These are phyloP conservation scores for Myxozyma geophila DNA, from an alignment of 805 yeast species.

Conservation along the genomic window DNA sequence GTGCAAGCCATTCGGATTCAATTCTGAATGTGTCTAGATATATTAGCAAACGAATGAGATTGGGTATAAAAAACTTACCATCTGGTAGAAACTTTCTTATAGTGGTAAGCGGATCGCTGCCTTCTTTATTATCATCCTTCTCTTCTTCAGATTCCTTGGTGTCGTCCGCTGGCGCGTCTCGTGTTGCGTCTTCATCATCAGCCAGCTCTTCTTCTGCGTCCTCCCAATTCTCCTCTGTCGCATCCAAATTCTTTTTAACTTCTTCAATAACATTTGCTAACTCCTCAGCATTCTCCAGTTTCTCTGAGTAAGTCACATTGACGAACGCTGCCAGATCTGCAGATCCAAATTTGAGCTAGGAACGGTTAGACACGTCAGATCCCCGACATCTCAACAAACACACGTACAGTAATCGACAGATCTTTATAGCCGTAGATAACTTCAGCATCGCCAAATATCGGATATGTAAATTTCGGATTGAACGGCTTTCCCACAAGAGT, in stretches of 20 bases:
- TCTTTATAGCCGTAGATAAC: constrained; percentile 82
- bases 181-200: constrained; percentile 2
- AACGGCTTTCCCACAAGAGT: constrained; percentile 48
- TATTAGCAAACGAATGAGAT: not conserved
- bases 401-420: constrained; percentile 58
- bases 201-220: constrained; percentile 23
- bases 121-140: constrained; percentile 7
- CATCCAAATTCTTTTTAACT: constrained; percentile 12
- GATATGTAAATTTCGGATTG: constrained; percentile 83
- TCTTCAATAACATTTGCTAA: constrained; percentile 23
- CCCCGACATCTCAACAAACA: not conserved
- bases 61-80: constrained; percentile 42
- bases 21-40: constrained; percentile 57
- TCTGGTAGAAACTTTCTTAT: constrained; percentile 64
- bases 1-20: constrained; percentile 62
- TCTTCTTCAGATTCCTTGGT: not conserved
- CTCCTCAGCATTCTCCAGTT: constrained; percentile 46
- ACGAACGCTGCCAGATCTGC: constrained; percentile 74
- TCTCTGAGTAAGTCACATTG: constrained; percentile 59
- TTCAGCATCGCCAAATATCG: constrained; percentile 91
- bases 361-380: not conserved
- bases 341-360: constrained; percentile 68
- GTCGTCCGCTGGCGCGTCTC: constrained; percentile 9
- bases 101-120: constrained; percentile 57
- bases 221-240: constrained; percentile 22